These are phyloP conservation scores for Madurella fahalii DNA, from an alignment of 2,329 filamentous ascomycete species.

Conservation along the genomic window DNA sequence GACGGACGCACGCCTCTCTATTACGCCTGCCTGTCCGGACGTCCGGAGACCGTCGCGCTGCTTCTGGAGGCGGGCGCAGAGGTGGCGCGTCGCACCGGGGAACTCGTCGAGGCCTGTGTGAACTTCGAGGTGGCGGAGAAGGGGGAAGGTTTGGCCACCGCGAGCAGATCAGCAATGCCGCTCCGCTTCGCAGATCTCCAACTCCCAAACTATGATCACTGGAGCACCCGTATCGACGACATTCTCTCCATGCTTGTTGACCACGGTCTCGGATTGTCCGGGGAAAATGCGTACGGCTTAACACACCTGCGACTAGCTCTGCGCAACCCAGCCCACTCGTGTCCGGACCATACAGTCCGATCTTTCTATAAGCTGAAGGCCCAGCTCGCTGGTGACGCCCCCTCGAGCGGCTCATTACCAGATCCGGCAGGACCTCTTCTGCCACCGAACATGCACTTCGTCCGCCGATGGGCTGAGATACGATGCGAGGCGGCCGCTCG, in stretches of 20 bases:
- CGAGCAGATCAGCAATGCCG: too few relatives aligned
- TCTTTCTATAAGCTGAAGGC: too few relatives aligned
- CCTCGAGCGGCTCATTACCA: too few relatives aligned
- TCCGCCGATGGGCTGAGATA: not conserved
- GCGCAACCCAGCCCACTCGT: not conserved
- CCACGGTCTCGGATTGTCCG: constrained; percentile 1
- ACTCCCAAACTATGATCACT: not conserved
- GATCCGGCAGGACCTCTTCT: too few relatives aligned
- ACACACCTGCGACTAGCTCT: not conserved
- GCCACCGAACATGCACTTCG: not conserved
- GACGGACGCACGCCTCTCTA: constrained; percentile 22
- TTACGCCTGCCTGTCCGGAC: constrained; percentile 25
- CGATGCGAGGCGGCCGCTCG: not conserved
- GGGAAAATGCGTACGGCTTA: not conserved
- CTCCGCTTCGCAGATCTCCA: not conserved
- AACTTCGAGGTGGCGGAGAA: not conserved
- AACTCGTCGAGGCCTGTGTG: constrained; percentile 20
- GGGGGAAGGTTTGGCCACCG: not conserved
- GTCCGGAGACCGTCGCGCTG: constrained; percentile 27
- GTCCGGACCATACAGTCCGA: too few relatives aligned
- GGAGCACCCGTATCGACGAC: constrained; percentile 5
- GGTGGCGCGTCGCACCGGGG: not conserved
- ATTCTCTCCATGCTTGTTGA: constrained; percentile 4
- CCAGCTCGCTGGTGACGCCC: too few relatives aligned
- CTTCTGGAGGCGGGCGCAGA: constrained; percentile 28